Evolutionary conservation across 306 rosid species (phyloP).

Genomic region (Vachellia pachyceras): DNA sequence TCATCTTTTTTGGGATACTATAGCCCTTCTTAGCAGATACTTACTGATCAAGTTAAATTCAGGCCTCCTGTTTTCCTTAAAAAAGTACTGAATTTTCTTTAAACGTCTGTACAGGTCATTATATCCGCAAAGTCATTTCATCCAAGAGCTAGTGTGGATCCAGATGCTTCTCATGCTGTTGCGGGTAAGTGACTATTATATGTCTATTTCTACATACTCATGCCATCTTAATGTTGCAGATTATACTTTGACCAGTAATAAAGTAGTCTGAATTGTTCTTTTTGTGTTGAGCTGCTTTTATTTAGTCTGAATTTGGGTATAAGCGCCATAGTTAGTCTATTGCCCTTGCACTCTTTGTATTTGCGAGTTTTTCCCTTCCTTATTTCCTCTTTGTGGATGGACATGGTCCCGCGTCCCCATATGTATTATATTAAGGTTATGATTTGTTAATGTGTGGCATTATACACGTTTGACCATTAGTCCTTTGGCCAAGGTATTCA

Average conservation of each 20-base stretch:
- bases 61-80: neutral
- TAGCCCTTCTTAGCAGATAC: neutral
- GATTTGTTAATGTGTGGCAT: neutral
- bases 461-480: neutral
- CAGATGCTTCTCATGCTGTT: constrained; percentile 38
- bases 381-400: neutral
- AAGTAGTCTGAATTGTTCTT: neutral
- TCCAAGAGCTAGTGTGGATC: constrained; percentile 49
- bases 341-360: neutral
- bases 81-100: constrained; percentile 31
- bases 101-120: constrained; percentile 59
- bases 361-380: neutral
- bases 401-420: neutral
- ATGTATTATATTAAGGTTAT: neutral
- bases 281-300: neutral
- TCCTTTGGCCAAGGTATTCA: neutral
- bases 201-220: neutral
- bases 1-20: neutral
- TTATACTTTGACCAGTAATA: constrained; percentile 13
- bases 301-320: neutral
- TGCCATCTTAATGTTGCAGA: neutral
- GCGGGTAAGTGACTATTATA: constrained; percentile 44
- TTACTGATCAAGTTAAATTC: neutral
- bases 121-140: constrained; percentile 72
- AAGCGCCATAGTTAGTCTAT: neutral